Conservation (phyloP, 2,329 filamentous ascomycete genomes). For the Metarhizium rileyi region DNA sequence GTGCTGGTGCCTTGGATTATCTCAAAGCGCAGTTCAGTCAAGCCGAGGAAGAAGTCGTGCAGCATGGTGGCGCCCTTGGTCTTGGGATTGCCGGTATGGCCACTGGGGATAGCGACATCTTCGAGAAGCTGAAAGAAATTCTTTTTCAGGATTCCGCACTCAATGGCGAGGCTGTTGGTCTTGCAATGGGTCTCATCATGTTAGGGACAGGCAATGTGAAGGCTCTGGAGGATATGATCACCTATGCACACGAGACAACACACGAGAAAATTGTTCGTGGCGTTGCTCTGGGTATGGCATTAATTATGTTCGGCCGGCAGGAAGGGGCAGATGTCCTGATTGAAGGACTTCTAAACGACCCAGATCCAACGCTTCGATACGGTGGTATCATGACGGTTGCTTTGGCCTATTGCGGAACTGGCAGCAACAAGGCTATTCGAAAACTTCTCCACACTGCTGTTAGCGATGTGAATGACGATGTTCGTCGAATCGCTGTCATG, state of each 20-base stretch:
- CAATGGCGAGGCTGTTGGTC: slow-evolving; percentile 91
- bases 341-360: slow-evolving; percentile 83
- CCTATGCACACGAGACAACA: slow-evolving; percentile 93
- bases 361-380: slow-evolving; percentile 87
- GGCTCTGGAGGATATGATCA: slow-evolving; percentile 91
- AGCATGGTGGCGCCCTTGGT: slow-evolving; percentile 91
- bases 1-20: slow-evolving; percentile 77
- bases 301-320: slow-evolving; percentile 96
- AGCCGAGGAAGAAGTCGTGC: slow-evolving; percentile 83
- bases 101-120: slow-evolving; percentile 81
- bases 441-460: slow-evolving; percentile 93
- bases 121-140: slow-evolving; percentile 81
- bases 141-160: slow-evolving; percentile 91
- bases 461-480: slow-evolving; percentile 96
- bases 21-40: slow-evolving; percentile 65
- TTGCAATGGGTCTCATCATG: slow-evolving; percentile 97
- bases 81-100: slow-evolving; percentile 97
- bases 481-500: slow-evolving; percentile 92
- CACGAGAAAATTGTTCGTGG: slow-evolving; percentile 99
- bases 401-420: slow-evolving; percentile 90
- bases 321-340: slow-evolving; percentile 93
- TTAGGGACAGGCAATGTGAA: slow-evolving; percentile 92
- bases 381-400: slow-evolving; percentile 99
- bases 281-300: slow-evolving; percentile 88
- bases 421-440: slow-evolving; percentile 96